Evolutionary conservation across 805 yeast genomes (phyloP).

Genomic region (Yamadazyma paraphyllophila): DNA sequence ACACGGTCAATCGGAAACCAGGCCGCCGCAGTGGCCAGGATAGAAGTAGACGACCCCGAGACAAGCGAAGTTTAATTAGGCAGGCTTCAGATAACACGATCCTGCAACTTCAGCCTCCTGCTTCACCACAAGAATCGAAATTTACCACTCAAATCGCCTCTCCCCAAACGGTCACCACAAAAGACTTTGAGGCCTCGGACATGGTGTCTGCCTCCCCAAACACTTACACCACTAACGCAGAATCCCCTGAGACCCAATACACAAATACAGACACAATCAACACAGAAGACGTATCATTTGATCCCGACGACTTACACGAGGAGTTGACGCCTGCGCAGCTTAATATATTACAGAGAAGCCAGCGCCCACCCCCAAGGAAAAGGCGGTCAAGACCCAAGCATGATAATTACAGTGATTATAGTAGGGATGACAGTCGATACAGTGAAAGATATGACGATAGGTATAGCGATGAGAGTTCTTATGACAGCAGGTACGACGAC

Average conservation of each 20-base stretch:
- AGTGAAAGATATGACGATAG: neutral
- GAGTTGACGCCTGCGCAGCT: slow-evolving; percentile 42
- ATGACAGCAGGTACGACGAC: slow-evolving; percentile 1
- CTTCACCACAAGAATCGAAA: neutral
- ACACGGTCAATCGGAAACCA: slow-evolving; percentile 15
- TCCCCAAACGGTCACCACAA: neutral
- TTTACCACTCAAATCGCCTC: neutral
- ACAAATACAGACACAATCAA: slow-evolving; percentile 9
- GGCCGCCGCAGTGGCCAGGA: slow-evolving; percentile 1
- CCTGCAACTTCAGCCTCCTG: neutral
- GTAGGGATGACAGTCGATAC: slow-evolving; percentile 1
- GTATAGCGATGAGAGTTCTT: neutral
- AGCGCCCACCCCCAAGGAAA: neutral
- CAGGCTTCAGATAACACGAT: neutral
- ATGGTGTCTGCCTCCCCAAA: slow-evolving; percentile 6
- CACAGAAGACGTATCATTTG: slow-evolving; percentile 10
- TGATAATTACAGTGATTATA: slow-evolving; percentile 2
- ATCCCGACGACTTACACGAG: slow-evolving; percentile 30
- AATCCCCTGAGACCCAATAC: slow-evolving; percentile 10
- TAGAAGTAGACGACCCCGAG: neutral
- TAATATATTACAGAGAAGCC: slow-evolving; percentile 21
- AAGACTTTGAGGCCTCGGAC: neutral
- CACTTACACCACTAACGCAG: neutral
- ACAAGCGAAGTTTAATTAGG: neutral
- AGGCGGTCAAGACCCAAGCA: slow-evolving; percentile 4